These are phyloP conservation scores for Wickerhamomyces queroliae DNA, from an alignment of 805 yeast genomes.

Conservation along the genomic window DNA sequence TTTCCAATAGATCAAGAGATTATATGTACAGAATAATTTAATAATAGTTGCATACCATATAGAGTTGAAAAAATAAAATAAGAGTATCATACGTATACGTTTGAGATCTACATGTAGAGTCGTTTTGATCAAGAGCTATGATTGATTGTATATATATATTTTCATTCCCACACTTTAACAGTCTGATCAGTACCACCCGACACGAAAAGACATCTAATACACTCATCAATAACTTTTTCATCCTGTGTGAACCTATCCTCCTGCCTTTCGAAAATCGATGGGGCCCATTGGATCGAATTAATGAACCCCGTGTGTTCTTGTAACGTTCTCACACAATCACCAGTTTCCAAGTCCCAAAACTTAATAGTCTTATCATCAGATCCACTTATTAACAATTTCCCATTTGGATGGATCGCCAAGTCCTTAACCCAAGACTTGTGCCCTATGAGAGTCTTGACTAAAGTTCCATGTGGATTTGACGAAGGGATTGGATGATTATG, in stretches of 20 bases:
- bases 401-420: conserved; percentile 68
- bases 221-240: conserved; percentile 30
- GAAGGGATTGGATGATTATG: conserved; percentile 53
- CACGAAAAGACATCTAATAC: conserved; percentile 67
- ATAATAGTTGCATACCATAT: no score
- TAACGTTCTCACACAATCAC: conserved; percentile 45
- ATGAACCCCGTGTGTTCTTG: conserved; percentile 73
- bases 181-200: conserved; percentile 94
- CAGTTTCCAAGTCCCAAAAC: conserved; percentile 65
- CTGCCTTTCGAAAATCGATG: conserved; percentile 27
- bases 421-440: conserved; percentile 87
- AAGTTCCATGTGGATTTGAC: conserved; percentile 53
- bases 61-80: conserved; percentile 3
- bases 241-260: conserved; percentile 23
- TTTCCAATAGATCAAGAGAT: neutral
- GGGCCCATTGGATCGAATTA: conserved; percentile 53
- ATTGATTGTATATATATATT: neutral
- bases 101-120: neutral
- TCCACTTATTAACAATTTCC: conserved; percentile 60
- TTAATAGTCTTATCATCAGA: conserved; percentile 76
- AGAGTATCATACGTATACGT: neutral
- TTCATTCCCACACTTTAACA: conserved; percentile 79
- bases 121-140: no score
- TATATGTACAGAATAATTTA: no score
- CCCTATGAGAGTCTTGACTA: conserved; percentile 54